Conservation (phyloP, 768 basidiomycete species). For the Mycena alexandri region DNA sequence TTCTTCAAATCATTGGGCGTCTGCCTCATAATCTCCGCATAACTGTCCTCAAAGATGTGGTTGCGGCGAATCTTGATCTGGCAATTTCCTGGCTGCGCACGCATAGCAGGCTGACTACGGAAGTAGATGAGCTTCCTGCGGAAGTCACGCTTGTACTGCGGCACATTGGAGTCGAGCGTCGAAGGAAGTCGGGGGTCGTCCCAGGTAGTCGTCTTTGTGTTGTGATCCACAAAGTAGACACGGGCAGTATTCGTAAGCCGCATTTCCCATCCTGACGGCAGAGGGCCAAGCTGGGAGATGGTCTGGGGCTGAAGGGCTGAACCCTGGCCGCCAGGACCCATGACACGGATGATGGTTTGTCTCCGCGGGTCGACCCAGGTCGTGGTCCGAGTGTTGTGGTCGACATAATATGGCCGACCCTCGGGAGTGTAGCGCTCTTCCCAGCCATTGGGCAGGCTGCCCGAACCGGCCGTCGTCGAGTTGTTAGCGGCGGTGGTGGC, state of each 20-base stretch:
- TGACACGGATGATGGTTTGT: conserved; percentile 95
- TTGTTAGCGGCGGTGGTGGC: conserved; percentile 66
- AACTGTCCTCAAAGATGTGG: conserved; percentile 99
- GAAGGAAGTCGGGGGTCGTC: conserved; percentile 98
- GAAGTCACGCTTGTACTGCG: conserved; percentile 99
- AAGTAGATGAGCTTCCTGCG: conserved; percentile 99
- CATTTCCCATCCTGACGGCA: conserved; percentile 99
- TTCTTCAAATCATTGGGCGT: conserved; percentile 99
- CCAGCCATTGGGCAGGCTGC: conserved; percentile 96
- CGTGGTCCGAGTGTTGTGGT: conserved; percentile 98
- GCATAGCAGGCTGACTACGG: conserved; percentile 97
- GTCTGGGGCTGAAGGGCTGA: conserved; percentile 92
- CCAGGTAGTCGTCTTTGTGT: conserved; percentile 99
- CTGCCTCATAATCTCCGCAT: conserved; percentile 99
- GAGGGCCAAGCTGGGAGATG: conserved; percentile 95
- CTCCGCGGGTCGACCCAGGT: conserved; percentile 99
- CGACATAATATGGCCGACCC: conserved; percentile 98
- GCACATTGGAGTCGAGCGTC: conserved; percentile 95
- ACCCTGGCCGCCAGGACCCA: conserved; percentile 94
- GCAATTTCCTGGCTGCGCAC: conserved; percentile 98
- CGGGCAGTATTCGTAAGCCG: conserved; percentile 97
- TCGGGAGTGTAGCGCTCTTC: conserved; percentile 99
- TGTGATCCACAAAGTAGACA: conserved; percentile 99
- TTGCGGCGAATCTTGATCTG: conserved; percentile 98
- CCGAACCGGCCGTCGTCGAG: conserved; percentile 79